Evolutionary conservation across 305 asterid genomes (phyloP).

Genomic region (Fraxinus nigra): DNA sequence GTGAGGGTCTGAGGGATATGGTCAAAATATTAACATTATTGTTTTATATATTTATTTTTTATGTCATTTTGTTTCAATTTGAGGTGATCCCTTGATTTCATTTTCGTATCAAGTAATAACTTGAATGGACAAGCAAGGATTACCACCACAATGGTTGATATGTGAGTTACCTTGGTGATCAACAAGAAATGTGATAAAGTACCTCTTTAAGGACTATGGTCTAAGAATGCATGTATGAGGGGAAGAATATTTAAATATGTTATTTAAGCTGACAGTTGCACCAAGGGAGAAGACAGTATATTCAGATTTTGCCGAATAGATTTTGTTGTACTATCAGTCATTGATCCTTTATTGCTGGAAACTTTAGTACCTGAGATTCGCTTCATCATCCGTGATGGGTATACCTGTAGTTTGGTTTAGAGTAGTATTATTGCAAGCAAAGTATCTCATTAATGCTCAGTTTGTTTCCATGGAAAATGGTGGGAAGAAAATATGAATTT

Average conservation of each 20-base stretch:
- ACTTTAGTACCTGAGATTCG: background rate
- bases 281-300: background rate
- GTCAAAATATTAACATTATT: background rate
- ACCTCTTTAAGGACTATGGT: background rate
- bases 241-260: background rate
- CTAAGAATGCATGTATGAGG: background rate
- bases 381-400: background rate
- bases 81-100: background rate
- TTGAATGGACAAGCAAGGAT: background rate
- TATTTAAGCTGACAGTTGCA: background rate
- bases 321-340: background rate
- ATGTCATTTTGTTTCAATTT: background rate
- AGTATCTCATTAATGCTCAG: background rate
- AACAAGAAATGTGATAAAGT: background rate
- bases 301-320: background rate
- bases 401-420: background rate
- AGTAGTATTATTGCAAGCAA: background rate
- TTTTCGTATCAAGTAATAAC: background rate
- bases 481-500: background rate
- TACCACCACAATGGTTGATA: background rate
- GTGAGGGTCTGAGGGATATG: background rate
- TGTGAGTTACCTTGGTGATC: background rate
- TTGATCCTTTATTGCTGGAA: conserved; percentile 6
- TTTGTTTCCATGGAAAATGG: background rate
- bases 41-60: background rate